phyloP scores from a whole-genome alignment of 495 filamentous ascomycete genomes.

The Aspergillus affinis region DNA sequence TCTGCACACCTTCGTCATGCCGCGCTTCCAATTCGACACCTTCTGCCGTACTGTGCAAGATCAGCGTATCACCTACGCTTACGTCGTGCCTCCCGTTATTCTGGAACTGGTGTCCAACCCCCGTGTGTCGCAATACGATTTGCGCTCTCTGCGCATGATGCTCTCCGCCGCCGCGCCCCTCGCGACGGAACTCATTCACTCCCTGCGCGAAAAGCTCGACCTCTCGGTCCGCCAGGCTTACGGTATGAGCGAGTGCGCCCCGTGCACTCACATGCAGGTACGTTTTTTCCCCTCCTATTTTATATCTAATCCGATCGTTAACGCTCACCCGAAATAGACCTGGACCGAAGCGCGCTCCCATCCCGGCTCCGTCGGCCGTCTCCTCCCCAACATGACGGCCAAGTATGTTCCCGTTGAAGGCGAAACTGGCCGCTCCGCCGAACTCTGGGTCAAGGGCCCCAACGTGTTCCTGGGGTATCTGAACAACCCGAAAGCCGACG shows the following conservation, averaged over 20 bases:
- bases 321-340: slow-evolving; percentile 30
- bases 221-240: slow-evolving; percentile 72
- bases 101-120: slow-evolving; percentile 71
- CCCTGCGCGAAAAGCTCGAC: slow-evolving; percentile 62
- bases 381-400: slow-evolving; percentile 70
- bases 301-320: neutral
- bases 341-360: slow-evolving; percentile 62
- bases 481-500: slow-evolving; percentile 18
- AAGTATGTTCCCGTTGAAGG: slow-evolving; percentile 61
- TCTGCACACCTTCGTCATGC: slow-evolving; percentile 62
- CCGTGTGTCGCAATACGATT: slow-evolving; percentile 64
- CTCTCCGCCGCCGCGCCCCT: slow-evolving; percentile 81
- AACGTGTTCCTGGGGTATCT: slow-evolving; percentile 65
- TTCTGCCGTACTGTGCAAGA: slow-evolving; percentile 70
- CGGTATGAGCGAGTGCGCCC: slow-evolving; percentile 69
- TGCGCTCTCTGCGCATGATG: slow-evolving; percentile 69
- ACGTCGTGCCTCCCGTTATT: slow-evolving; percentile 80
- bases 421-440: slow-evolving; percentile 40
- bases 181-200: slow-evolving; percentile 68
- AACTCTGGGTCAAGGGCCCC: slow-evolving; percentile 55
- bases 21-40: slow-evolving; percentile 68
- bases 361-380: slow-evolving; percentile 66
- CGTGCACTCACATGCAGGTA: slow-evolving; percentile 47
- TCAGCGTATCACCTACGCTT: slow-evolving; percentile 66
- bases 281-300: neutral